Base-by-base conservation (phyloP, 768 basidiomycete species). In the Fistulinella prunicolor region DNA sequence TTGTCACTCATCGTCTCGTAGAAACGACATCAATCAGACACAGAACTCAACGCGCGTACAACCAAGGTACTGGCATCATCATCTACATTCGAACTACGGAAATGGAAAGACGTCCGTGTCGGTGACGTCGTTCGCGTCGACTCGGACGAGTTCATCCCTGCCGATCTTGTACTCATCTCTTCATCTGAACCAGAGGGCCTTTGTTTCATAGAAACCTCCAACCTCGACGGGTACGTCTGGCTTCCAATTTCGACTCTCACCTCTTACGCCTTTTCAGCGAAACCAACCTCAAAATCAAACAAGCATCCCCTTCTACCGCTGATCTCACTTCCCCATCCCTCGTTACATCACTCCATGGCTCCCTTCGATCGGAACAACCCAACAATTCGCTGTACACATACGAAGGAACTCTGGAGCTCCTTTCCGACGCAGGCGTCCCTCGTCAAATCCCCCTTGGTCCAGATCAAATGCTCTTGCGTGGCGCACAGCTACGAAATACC, bases 211-310 rank as follows among this genome's bases (percentile, higher is more conserved):
- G 96, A 99, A 68, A 99, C 96, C 0, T 89, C 90, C 7, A 99
- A 99, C 66, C 77, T 99, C 22, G 96, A 99, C 60, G 96, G 95
- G 93, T 94, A 74, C 56, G 71, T 56, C 14, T 30, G 8, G 5
- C n/a, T 26, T 10, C 16, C 49, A 1, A 19, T 3, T 3, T 13
- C 1, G 2, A 3, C 16, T 21, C 1, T 39, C 29, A 26, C 14
- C 1, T 41, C 51, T 58, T 24, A 46, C 7, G 1, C 38, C 14
- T 20, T 10, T 10, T 1, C 57, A 93, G 93, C 21, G 96, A 98
- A 73, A 99, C 96, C 4, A 98, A 98, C 62, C 78, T 99, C 57
- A 99, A 98, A 74, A 98, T 99, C 70, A 99, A 99, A 63, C 94
- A 99, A 69, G 90, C 90, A 0, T 89, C 89, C 3, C 73, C 89